Conservation (phyloP, 202 grass and related monocot species). For the Setaria viridis region DNA sequence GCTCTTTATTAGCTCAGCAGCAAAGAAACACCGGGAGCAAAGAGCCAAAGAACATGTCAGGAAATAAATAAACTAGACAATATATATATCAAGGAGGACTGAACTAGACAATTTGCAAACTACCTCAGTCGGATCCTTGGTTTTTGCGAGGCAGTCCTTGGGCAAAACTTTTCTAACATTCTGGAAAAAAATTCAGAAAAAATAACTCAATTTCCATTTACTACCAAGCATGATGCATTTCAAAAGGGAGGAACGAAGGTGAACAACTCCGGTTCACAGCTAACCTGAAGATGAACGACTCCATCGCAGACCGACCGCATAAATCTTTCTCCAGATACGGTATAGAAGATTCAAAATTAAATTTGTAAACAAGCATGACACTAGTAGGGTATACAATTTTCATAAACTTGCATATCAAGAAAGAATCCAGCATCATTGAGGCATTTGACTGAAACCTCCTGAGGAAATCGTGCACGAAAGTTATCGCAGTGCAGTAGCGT, state of each 20-base stretch:
- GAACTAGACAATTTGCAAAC: background rate
- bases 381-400: background rate
- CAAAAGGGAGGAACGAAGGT: background rate
- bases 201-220: background rate
- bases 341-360: conserved; percentile 32
- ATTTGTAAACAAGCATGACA: background rate
- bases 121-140: conserved; percentile 37
- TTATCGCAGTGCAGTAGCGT: conserved; percentile 66
- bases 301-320: conserved; percentile 56
- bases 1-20: too few relatives aligned
- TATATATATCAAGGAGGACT: background rate
- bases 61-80: too few relatives aligned
- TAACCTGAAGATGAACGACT: conserved; percentile 65
- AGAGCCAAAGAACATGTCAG: too few relatives aligned
- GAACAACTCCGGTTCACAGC: too few relatives aligned
- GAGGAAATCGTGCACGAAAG: conserved; percentile 51
- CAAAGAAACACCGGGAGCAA: too few relatives aligned
- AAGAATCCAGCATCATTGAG: conserved; percentile 79
- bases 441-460: conserved; percentile 64
- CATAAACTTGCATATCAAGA: conserved; percentile 56
- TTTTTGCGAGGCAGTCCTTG: conserved; percentile 44
- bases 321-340: conserved; percentile 40
- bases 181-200: conserved; percentile 21
- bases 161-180: conserved; percentile 50
- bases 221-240: background rate